phyloP scores from a whole-genome alignment of 2,329 filamentous ascomycete species.

The Apiospora arundinis region DNA sequence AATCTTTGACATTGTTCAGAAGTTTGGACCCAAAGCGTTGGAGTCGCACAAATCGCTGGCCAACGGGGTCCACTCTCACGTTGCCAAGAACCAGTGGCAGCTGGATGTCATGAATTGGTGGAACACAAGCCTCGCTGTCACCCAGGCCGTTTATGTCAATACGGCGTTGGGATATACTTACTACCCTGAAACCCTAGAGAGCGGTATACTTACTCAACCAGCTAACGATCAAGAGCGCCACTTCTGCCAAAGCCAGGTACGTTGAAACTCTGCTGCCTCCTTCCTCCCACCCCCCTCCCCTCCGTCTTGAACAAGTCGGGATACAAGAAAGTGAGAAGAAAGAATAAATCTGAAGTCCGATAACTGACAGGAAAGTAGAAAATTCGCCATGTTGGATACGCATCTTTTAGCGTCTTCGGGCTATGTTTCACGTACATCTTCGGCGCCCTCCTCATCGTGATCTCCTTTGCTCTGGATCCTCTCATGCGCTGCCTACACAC shows the following conservation, averaged over 20 bases:
- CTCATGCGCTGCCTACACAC: conserved; percentile 1
- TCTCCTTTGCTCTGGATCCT: neutral
- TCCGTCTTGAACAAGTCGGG: neutral
- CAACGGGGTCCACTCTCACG: neutral
- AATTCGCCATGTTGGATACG: neutral
- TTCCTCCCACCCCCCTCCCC: too few species aligned
- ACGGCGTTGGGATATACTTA: neutral
- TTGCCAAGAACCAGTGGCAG: conserved; percentile 12
- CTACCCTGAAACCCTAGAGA: neutral
- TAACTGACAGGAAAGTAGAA: conserved; percentile 6
- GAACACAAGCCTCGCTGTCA: neutral
- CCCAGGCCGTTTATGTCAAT: neutral
- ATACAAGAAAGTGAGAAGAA: neutral
- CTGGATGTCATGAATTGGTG: conserved; percentile 17
- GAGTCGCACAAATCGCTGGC: neutral
- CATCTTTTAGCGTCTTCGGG: conserved; percentile 16
- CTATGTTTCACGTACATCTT: neutral
- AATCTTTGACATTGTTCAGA: neutral
- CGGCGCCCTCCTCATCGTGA: neutral
- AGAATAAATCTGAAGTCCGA: too few species aligned
- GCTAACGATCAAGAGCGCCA: neutral
- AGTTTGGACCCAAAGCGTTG: neutral
- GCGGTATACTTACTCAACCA: neutral
- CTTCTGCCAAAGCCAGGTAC: conserved; percentile 20
- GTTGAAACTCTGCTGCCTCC: neutral